These are phyloP conservation scores for Naganishia randhawae DNA, from an alignment of 768 basidiomycete species.

Conservation along the genomic window DNA sequence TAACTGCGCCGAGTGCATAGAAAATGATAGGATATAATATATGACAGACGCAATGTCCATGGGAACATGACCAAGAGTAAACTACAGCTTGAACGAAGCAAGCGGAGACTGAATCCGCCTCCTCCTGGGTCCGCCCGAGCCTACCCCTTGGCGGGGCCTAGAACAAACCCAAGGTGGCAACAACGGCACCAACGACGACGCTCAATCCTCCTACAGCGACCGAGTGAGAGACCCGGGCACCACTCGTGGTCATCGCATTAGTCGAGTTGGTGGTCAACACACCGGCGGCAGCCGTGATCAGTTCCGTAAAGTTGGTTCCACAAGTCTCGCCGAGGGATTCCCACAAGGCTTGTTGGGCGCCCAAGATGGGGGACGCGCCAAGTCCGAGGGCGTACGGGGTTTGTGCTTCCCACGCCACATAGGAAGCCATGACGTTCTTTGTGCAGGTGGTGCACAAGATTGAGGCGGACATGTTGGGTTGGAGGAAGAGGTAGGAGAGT, in stretches of 20 bases:
- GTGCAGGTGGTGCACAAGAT: conserved; percentile 38
- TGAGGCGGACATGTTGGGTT: conserved; percentile 51
- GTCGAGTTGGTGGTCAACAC: conserved; percentile 23
- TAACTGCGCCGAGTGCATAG: background rate
- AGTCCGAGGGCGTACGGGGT: conserved; percentile 75
- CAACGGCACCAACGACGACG: conserved; percentile 3
- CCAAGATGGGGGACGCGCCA: conserved; percentile 61
- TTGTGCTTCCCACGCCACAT: conserved; percentile 69
- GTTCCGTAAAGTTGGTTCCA: conserved; percentile 61
- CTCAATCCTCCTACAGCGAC: conserved; percentile 16
- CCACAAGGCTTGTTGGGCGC: conserved; percentile 67
- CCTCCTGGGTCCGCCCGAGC: background rate
- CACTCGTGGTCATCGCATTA: background rate
- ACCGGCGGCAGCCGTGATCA: conserved; percentile 48
- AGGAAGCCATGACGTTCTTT: conserved; percentile 67
- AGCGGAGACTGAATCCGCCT: too few relatives aligned
- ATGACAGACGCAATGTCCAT: background rate
- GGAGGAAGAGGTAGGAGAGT: conserved; percentile 75
- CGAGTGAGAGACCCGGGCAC: background rate
- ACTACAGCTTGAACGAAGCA: background rate
- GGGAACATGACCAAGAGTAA: background rate
- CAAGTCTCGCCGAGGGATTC: conserved; percentile 62
- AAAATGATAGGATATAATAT: background rate
- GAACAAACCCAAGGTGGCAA: conserved; percentile 16
- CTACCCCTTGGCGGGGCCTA: background rate